These are phyloP conservation scores for Microbotryomycetes sp. DNA, from an alignment of 1,284 basidiomycete species.

Conservation along the genomic window DNA sequence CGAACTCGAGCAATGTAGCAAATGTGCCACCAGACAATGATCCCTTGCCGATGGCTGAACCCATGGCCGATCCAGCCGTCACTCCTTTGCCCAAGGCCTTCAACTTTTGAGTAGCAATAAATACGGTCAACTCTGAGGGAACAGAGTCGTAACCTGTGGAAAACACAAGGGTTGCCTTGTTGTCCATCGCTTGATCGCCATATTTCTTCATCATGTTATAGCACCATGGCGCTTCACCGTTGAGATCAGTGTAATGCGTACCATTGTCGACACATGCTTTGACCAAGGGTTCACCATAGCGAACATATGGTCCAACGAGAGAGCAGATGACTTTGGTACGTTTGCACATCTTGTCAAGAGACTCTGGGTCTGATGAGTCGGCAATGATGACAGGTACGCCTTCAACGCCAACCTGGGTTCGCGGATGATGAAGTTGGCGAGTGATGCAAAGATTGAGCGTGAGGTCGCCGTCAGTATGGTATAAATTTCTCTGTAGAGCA, in stretches of 20 bases:
- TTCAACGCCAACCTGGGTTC: constrained; percentile 15
- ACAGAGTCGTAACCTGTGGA: constrained; percentile 36
- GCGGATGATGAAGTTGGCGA: too few species aligned
- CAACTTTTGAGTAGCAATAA: constrained; percentile 34
- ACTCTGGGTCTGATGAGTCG: constrained; percentile 39
- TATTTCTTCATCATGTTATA: constrained; percentile 23
- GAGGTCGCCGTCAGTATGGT: too few species aligned
- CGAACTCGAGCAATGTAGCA: constrained; percentile 16
- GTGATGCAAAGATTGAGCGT: too few species aligned
- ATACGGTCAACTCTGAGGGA: constrained; percentile 34
- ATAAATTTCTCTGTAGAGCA: too few species aligned
- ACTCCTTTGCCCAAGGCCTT: constrained; percentile 9
- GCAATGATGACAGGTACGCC: constrained; percentile 22
- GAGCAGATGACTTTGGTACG: constrained; percentile 41
- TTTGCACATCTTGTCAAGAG: constrained; percentile 63
- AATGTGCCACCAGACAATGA: constrained; percentile 34
- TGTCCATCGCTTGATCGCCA: constrained; percentile 18
- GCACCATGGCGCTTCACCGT: constrained; percentile 33
- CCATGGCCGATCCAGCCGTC: constrained; percentile 28
- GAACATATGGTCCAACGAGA: constrained; percentile 33
- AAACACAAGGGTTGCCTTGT: constrained; percentile 32
- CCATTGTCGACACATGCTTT: constrained; percentile 34
- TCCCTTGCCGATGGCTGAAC: constrained; percentile 25
- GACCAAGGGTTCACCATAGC: constrained; percentile 32
- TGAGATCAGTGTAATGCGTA: constrained; percentile 33